A percentile compares a stretch with the other conserved stretches of the same genome.
These are phyloP conservation scores for Nakazawaea anatomiae DNA, from an alignment of 805 yeast genomes.

Conservation along the genomic window DNA sequence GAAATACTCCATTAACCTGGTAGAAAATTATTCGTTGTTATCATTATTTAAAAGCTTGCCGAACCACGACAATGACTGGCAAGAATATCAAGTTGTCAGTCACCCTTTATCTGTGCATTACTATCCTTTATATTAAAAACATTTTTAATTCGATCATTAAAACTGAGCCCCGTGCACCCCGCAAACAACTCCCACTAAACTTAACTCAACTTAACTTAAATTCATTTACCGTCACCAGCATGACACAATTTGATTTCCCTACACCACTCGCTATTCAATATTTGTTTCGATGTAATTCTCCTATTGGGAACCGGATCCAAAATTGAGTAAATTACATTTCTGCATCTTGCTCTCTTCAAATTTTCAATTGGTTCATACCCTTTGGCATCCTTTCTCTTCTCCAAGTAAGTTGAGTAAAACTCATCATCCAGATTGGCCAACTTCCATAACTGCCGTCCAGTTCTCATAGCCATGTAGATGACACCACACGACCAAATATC, in stretches of 20 bases:
- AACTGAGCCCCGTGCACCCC: too few relatives aligned
- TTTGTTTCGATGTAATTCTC: slow-evolving; percentile 82
- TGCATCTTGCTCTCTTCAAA: slow-evolving; percentile 79
- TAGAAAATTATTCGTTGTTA: too few relatives aligned
- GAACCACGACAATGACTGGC: too few relatives aligned
- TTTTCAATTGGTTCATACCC: slow-evolving; percentile 92
- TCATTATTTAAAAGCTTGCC: too few relatives aligned
- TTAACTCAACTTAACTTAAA: too few relatives aligned
- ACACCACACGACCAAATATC: slow-evolving; percentile 95
- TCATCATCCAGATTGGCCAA: slow-evolving; percentile 77
- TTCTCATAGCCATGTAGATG: slow-evolving; percentile 88
- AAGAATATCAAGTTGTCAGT: too few relatives aligned
- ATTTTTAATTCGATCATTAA: too few relatives aligned
- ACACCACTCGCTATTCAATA: slow-evolving; percentile 93
- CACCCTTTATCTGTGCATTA: too few relatives aligned
- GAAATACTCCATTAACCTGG: too few relatives aligned
- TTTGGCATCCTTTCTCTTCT: slow-evolving; percentile 70
- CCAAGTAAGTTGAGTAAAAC: slow-evolving; percentile 67
- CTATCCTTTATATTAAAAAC: too few relatives aligned
- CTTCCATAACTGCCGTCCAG: slow-evolving; percentile 92
- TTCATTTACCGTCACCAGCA: slow-evolving; percentile 41
- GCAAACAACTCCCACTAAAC: too few relatives aligned
- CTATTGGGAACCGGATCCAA: slow-evolving; percentile 87
- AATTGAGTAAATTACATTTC: slow-evolving; percentile 89
- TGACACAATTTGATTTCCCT: slow-evolving; percentile 78